phyloP scores from a whole-genome alignment of 2,329 filamentous ascomycete species.

The Colletotrichum karsti region DNA sequence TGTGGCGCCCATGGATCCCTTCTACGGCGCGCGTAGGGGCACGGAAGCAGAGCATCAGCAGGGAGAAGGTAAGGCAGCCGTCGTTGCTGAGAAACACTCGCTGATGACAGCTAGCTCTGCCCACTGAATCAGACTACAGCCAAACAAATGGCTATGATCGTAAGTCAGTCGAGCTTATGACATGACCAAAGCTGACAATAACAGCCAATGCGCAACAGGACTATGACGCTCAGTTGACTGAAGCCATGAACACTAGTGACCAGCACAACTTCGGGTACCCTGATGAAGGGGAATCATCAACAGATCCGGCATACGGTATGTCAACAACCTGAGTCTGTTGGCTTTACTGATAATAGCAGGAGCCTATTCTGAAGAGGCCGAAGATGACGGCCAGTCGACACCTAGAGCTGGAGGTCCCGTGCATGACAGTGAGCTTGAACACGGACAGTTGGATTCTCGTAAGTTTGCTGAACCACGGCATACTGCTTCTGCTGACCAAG shows the following conservation, averaged over 20 bases:
- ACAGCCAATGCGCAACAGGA: neutral
- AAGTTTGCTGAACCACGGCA: slow-evolving; percentile 21
- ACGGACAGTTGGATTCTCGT: slow-evolving; percentile 45
- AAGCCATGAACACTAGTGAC: neutral
- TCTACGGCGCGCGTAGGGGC: slow-evolving; percentile 13
- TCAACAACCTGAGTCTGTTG: neutral
- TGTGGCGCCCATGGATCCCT: slow-evolving; percentile 11
- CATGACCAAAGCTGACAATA: neutral
- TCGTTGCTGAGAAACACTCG: neutral
- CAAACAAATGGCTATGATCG: neutral
- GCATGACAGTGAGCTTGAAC: slow-evolving; percentile 18
- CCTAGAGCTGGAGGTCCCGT: slow-evolving; percentile 9
- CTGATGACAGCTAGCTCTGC: neutral
- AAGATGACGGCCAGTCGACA: slow-evolving; percentile 35
- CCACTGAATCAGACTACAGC: neutral
- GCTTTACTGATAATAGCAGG: neutral
- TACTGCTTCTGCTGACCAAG: neutral
- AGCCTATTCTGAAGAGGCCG: slow-evolving; percentile 32
- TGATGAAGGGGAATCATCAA: slow-evolving; percentile 11
- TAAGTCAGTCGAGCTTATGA: neutral
- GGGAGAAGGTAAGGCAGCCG: neutral
- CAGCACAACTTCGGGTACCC: neutral
- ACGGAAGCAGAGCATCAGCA: neutral
- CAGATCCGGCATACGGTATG: slow-evolving; percentile 22
- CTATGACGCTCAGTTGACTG: neutral